A percentile compares a stretch with the other conserved stretches of the same genome.
phyloP scores from a whole-genome alignment of 2,329 filamentous ascomycete species.

The Sporothrix globosa region DNA sequence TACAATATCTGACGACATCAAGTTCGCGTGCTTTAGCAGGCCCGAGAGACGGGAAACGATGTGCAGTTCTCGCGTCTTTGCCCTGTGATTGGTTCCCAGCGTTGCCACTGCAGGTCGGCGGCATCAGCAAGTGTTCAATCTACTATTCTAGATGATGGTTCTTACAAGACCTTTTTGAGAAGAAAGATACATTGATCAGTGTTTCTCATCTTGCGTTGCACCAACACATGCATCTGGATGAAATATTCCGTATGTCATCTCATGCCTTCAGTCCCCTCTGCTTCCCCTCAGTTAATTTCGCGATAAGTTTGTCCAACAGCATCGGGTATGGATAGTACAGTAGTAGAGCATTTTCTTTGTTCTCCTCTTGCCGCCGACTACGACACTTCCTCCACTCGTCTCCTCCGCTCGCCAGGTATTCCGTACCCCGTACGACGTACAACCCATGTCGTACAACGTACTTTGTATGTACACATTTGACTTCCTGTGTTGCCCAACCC shows the following conservation, averaged over 20 bases:
- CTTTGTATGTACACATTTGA: not conserved
- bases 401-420: not conserved
- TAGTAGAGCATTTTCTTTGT: not conserved
- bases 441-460: too few relatives aligned
- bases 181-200: too few relatives aligned
- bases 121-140: not conserved
- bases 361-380: conserved; percentile 17
- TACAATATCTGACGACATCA: not conserved
- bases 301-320: not conserved
- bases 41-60: conserved; percentile 13
- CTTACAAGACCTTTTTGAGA: not conserved
- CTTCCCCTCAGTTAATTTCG: conserved; percentile 2
- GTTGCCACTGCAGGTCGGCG: not conserved
- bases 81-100: conserved; percentile 23
- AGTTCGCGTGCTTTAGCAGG: conserved; percentile 20
- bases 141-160: not conserved
- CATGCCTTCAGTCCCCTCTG: too few relatives aligned
- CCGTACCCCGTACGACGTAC: conserved; percentile 2
- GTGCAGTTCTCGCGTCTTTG: conserved; percentile 29
- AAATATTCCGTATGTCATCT: not conserved
- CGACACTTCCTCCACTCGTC: not conserved
- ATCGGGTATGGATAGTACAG: not conserved
- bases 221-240: too few relatives aligned
- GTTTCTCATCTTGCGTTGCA: too few relatives aligned
- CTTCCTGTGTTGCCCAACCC: not conserved